These are phyloP conservation scores for Didymella keratinophila DNA, from an alignment of 2,329 filamentous ascomycete species.

Conservation along the genomic window DNA sequence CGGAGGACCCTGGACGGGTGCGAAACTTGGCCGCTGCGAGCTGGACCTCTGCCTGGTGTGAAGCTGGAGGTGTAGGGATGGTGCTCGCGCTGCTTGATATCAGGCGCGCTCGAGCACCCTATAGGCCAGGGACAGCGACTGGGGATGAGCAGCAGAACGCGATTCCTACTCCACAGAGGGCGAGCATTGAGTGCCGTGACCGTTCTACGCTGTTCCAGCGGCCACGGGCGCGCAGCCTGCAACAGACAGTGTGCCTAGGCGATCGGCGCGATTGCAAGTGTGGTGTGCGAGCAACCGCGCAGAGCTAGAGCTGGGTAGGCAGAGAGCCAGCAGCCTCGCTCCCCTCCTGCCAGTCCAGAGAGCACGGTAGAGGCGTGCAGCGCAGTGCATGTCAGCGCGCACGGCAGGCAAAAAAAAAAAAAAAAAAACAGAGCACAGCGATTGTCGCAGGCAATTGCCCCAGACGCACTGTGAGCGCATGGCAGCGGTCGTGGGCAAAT, in stretches of 20 bases:
- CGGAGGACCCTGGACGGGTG: conserved; percentile 5
- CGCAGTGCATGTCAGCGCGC: conserved; percentile 9
- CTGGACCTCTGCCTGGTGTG: not conserved
- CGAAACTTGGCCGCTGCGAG: conserved; percentile 16
- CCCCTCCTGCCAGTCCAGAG: conserved; percentile 12
- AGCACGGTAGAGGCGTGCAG: not conserved
- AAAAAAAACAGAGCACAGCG: not conserved
- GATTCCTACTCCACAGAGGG: not conserved
- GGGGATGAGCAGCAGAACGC: conserved; percentile 4
- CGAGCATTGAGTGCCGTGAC: conserved; percentile 2
- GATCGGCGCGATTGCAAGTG: conserved; percentile 29
- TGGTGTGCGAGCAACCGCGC: conserved; percentile 18
- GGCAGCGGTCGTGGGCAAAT: conserved; percentile 12
- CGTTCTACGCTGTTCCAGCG: conserved; percentile 12
- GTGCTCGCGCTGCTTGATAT: conserved; percentile 14
- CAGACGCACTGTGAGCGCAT: conserved; percentile 1
- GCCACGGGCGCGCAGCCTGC: conserved; percentile 11
- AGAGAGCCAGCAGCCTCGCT: conserved; percentile 14
- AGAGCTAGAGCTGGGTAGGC: not conserved
- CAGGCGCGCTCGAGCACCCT: conserved; percentile 17
- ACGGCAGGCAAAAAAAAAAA: not conserved
- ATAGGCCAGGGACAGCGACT: conserved; percentile 15
- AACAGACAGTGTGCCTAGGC: conserved; percentile 11
- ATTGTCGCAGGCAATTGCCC: conserved; percentile 11
- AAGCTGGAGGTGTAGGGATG: conserved; percentile 15